Evolutionary conservation across 495 filamentous ascomycete species (phyloP).

Genomic region (Melanomma pulvis-pyrius): DNA sequence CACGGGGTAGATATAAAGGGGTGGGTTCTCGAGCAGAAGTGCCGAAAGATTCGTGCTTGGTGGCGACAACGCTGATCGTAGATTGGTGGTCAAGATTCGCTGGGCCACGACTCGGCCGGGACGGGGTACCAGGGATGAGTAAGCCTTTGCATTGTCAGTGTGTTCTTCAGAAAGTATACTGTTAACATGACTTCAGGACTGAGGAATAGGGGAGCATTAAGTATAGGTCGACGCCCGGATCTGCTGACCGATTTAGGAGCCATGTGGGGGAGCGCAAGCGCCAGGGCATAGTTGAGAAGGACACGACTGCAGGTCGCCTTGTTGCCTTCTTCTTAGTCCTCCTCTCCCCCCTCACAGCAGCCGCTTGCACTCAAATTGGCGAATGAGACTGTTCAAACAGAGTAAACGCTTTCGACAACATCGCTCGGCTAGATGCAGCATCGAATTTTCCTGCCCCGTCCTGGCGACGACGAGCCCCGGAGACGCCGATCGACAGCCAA

Average conservation of each 20-base stretch:
- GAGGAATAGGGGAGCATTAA: constrained; percentile 31
- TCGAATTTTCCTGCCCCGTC: neutral
- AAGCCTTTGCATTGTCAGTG: constrained; percentile 31
- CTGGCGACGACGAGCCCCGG: neutral
- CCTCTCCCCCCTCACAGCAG: neutral
- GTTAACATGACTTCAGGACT: constrained; percentile 11
- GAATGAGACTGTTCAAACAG: constrained; percentile 8
- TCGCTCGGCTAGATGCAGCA: constrained; percentile 10
- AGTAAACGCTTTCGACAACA: neutral
- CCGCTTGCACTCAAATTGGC: neutral
- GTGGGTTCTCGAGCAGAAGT: constrained; percentile 15
- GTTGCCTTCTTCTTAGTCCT: constrained; percentile 12
- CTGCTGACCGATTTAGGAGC: constrained; percentile 16
- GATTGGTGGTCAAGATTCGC: constrained; percentile 11
- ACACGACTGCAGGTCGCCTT: constrained; percentile 26
- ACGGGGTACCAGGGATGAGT: constrained; percentile 19
- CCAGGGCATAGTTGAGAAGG: neutral
- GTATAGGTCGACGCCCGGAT: constrained; percentile 11
- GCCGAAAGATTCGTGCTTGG: constrained; percentile 13
- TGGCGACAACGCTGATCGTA: constrained; percentile 11
- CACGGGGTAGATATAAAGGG: constrained; percentile 24
- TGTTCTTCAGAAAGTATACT: constrained; percentile 3
- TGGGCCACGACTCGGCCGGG: neutral
- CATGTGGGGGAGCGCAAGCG: constrained; percentile 2
- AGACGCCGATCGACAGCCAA: constrained; percentile 15